Evolutionary conservation across 2,329 filamentous ascomycete species (phyloP), one percentile per base, ranked within the genome.

Genomic region (Fusarium tanahbumbuense): DNA sequence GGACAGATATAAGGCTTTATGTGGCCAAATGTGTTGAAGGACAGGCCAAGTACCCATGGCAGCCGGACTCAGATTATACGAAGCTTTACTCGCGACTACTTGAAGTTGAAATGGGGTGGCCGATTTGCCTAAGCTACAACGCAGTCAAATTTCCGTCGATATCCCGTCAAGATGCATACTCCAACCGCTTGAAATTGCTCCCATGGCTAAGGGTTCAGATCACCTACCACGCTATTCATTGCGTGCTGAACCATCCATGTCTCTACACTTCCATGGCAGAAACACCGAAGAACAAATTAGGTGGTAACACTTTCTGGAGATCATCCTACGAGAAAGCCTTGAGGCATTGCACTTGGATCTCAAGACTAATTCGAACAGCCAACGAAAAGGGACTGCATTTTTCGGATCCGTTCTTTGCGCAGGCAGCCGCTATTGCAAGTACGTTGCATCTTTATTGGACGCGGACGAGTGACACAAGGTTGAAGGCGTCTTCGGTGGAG

Each of bases 291-390:
- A 32, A 42, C 5, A 69, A 20, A 20, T 23, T 67, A 1, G 68
- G 68, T 0, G 56, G 54, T 1, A 65, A 56, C 5, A 60, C 68
- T 0, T 71, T 71, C 1, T 71, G 68, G 68, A 53, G 64, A 44
- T 45, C 60, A 2, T 71, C 68, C 0, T 69, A 60, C 0, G 56
- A 69, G 2, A 72, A 59, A 1, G 68, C 68, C 0, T 49, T 72
- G 6, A 41, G 65, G 1, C 68, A 72, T 2, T 67, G 64, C 5
- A 71, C 68, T 1, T 71, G 68, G 68, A 57, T 72, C 7, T 69
- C 64, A 1, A 49, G 68, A 13, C 3, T 70, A 9, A 71, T 71
- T 8, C 47, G 57, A 18, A 55, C 44, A 9, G 54, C 61, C 0
- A 32, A 40, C 1, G 65, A 69, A 16, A 71, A 72, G 8, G 52